Evolutionary conservation across 192 early-diverging fungal genomes (phyloP).

Genomic region (Umbelopsis ramanniana): DNA sequence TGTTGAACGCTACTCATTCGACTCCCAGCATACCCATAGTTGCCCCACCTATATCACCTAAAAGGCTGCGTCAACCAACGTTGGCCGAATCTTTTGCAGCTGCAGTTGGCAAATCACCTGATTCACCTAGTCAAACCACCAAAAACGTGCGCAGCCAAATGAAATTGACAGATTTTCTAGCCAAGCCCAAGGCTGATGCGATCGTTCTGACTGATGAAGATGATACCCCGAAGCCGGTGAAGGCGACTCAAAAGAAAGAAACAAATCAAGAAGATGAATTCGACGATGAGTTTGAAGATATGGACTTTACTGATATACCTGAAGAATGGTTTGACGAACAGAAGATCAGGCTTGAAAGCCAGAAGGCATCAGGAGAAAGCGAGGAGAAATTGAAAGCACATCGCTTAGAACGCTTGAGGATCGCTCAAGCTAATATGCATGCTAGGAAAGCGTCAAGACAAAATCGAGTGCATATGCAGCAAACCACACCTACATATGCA

Average conservation of each 20-base stretch:
- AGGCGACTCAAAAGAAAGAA: neutral
- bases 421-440: neutral
- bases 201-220: constrained; percentile 44
- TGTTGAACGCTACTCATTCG: neutral
- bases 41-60: neutral
- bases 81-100: constrained; percentile 9
- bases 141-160: neutral
- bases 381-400: constrained; percentile 26
- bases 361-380: neutral
- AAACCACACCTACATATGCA: neutral
- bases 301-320: constrained; percentile 41
- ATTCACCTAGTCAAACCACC: neutral
- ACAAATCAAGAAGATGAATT: constrained; percentile 16
- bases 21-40: no score
- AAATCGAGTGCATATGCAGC: neutral
- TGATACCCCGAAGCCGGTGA: neutral
- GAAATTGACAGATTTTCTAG: neutral
- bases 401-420: constrained; percentile 28
- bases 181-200: neutral
- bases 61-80: constrained; percentile 12
- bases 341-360: neutral
- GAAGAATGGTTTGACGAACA: constrained; percentile 40
- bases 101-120: neutral
- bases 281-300: constrained; percentile 43
- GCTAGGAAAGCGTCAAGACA: neutral